phyloP scores from a whole-genome alignment of 2,329 filamentous ascomycete species.

The Aureobasidium subglaciale region DNA sequence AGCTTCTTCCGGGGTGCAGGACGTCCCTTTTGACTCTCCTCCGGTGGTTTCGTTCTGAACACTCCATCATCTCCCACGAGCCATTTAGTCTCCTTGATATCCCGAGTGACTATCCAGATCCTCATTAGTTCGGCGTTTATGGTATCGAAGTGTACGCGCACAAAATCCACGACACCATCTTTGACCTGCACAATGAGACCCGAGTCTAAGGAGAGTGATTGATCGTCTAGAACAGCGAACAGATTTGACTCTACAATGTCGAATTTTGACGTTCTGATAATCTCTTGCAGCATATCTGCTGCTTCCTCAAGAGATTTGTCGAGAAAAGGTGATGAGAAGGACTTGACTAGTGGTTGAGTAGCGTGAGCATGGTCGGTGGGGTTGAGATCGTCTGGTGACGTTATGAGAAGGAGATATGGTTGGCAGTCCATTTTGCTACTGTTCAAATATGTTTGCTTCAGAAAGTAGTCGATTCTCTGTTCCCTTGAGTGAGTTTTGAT shows the following conservation, averaged over 20 bases:
- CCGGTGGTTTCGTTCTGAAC: neutral
- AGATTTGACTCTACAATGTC: neutral
- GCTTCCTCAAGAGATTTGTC: neutral
- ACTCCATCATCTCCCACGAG: neutral
- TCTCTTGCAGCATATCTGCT: neutral
- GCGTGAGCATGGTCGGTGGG: neutral
- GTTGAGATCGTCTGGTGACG: neutral
- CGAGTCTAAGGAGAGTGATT: neutral
- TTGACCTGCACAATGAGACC: neutral
- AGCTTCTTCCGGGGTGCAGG: conserved; percentile 1
- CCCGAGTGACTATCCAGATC: neutral
- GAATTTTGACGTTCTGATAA: too few relatives aligned
- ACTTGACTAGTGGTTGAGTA: neutral
- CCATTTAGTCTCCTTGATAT: neutral
- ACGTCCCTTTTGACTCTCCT: neutral
- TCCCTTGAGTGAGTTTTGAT: neutral
- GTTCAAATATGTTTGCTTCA: neutral
- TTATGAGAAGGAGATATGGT: neutral
- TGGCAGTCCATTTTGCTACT: neutral
- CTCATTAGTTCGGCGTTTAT: neutral
- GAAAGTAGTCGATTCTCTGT: neutral
- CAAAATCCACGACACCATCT: neutral
- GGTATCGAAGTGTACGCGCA: neutral
- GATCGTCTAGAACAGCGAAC: neutral
- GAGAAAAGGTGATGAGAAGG: neutral